Evolutionary conservation across 2,329 filamentous ascomycete species (phyloP).

Genomic region (Drechslerella dactyloides): DNA sequence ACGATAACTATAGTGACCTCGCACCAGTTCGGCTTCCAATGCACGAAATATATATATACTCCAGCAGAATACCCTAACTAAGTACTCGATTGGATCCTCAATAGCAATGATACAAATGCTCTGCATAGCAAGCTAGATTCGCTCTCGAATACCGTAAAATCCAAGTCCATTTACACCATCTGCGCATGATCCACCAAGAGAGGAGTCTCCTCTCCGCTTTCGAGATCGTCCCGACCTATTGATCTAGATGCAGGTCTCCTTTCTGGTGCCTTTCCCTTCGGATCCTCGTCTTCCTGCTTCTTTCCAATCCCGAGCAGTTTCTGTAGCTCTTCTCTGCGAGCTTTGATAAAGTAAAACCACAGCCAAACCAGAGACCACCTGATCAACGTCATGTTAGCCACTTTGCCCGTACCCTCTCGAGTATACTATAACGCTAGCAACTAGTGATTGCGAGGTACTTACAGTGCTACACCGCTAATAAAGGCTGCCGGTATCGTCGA

Average conservation of each 20-base stretch:
- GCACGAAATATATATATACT: no score
- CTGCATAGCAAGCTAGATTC: neutral
- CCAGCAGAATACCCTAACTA: no score
- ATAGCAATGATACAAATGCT: no score
- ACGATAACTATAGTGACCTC: no score
- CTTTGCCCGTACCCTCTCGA: no score
- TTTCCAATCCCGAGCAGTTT: constrained; percentile 15
- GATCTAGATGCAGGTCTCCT: neutral
- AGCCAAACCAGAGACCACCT: constrained; percentile 33
- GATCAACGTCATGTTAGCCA: no score
- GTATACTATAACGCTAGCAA: neutral
- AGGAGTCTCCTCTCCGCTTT: constrained; percentile 19
- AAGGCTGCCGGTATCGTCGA: neutral
- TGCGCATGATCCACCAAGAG: constrained; percentile 35
- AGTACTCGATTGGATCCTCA: no score
- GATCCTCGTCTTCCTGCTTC: constrained; percentile 1
- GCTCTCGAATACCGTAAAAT: no score
- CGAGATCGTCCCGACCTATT: neutral
- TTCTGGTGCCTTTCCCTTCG: neutral
- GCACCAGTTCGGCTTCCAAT: no score
- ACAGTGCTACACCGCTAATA: constrained; percentile 1
- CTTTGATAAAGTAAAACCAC: constrained; percentile 28
- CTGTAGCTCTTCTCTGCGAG: constrained; percentile 20
- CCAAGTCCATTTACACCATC: constrained; percentile 14
- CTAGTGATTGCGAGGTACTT: neutral